Conservation (phyloP, 768 basidiomycete species). For the Thelephora aurantiotincta region DNA sequence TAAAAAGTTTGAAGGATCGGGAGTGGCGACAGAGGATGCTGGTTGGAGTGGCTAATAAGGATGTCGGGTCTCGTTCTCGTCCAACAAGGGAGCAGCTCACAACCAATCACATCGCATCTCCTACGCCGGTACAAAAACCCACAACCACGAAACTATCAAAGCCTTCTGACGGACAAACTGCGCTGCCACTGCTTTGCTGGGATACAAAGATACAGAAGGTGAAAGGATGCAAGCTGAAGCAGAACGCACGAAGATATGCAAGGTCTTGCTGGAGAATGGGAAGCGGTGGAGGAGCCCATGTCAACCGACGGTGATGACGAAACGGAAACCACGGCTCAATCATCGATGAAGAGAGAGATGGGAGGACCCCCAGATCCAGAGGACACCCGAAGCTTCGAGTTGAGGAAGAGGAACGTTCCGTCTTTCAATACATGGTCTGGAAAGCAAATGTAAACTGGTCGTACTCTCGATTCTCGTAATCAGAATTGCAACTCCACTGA, state of each 20-base stretch:
- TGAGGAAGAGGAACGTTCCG: slow-evolving; percentile 60
- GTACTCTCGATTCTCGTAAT: too few relatives aligned
- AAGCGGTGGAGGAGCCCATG: slow-evolving; percentile 31
- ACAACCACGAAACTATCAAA: slow-evolving; percentile 23
- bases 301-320: slow-evolving; percentile 11
- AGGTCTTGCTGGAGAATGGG: slow-evolving; percentile 70
- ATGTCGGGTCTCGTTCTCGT: slow-evolving; percentile 59
- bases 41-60: too few relatives aligned
- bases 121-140: slow-evolving; percentile 23
- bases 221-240: slow-evolving; percentile 48
- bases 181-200: slow-evolving; percentile 75
- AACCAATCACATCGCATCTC: slow-evolving; percentile 18
- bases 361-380: slow-evolving; percentile 29
- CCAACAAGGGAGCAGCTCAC: slow-evolving; percentile 20
- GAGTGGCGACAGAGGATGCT: too few relatives aligned
- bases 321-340: slow-evolving; percentile 3
- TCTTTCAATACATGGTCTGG: too few relatives aligned
- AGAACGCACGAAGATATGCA: slow-evolving; percentile 42
- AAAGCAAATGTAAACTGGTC: too few relatives aligned
- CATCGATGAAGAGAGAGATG: slow-evolving; percentile 13
- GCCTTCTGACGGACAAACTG: slow-evolving; percentile 66
- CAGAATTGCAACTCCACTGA: too few relatives aligned
- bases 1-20: too few relatives aligned
- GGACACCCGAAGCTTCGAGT: slow-evolving; percentile 42
- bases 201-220: slow-evolving; percentile 64